Evolutionary conservation across 306 rosid genomes (phyloP), one percentile per base, ranked within the genome.

Genomic region (Lagenaria siceraria): DNA sequence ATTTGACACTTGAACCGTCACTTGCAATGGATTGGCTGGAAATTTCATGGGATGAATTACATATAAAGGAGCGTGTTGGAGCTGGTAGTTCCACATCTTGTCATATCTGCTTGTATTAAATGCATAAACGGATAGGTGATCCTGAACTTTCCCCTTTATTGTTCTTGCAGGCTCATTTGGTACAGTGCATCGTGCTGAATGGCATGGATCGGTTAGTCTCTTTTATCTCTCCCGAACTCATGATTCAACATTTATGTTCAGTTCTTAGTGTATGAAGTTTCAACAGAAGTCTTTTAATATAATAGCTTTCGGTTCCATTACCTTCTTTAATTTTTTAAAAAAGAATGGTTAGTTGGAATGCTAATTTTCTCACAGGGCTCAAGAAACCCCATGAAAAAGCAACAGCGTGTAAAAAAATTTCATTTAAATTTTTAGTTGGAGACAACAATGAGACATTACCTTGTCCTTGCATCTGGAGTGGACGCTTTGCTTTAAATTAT

Each of bases 1-100:
- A 92, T 77, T 68, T 92, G 80, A 87, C 76, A 81, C 90, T 95
- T 65, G 97, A 95, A 83, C 99, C 99, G 15, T 90, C 97, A 78
- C 97, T 95, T 64, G 96, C 99, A 83, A 92, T 92, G 97, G 97
- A 95, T 79, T 95, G 99, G 99, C 93, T 95, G 81, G 99, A 95
- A 85, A 95, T 95, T 78, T 85, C 97, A 7, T 95, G 99, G 99
- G 96, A 95, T 36, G 99, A 95, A 77, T 83, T 95, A 64, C 83
- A 84, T 35, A 84, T 95, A 75, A 95, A 87, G 83, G 99, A 95
- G 82, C 93, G 92, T 17, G 87, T 95, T 74, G 99, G 99, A 80
- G 99, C 99, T 59, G 99, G 99, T 95, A 95, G 38, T 61, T 80
- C 55, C 29, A 65, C 77, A 80, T 73, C 73, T 83, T 66, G 11